Evolutionary conservation across 1,284 basidiomycete genomes (phyloP).

Genomic region (Mycocalia duriaeana): DNA sequence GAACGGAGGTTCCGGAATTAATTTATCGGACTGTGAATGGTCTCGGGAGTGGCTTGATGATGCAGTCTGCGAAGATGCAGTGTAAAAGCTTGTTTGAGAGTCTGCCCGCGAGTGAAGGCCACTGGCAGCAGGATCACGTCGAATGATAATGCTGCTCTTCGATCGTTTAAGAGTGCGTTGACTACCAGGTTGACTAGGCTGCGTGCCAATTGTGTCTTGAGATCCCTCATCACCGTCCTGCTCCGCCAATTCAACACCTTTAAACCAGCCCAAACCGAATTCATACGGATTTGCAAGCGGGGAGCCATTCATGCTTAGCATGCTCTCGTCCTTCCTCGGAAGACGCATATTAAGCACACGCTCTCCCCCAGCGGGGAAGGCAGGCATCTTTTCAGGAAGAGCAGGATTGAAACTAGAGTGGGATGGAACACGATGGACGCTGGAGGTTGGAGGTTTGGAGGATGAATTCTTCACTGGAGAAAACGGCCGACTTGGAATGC

Average conservation of each 20-base stretch:
- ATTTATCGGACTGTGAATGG: slow-evolving; percentile 34
- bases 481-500: slow-evolving; percentile 35
- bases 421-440: slow-evolving; percentile 50
- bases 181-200: slow-evolving; percentile 14
- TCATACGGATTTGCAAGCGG: slow-evolving; percentile 71
- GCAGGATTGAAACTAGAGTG: slow-evolving; percentile 65
- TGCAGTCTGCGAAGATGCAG: slow-evolving; percentile 29
- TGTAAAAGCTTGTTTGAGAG: slow-evolving; percentile 41
- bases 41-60: slow-evolving; percentile 41
- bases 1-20: slow-evolving; percentile 19
- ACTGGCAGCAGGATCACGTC: slow-evolving; percentile 46
- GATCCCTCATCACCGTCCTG: slow-evolving; percentile 27
- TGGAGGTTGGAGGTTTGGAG: slow-evolving; percentile 19
- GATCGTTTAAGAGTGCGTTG: slow-evolving; percentile 38
- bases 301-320: slow-evolving; percentile 74
- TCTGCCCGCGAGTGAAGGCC: slow-evolving; percentile 41
- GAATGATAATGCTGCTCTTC: slow-evolving; percentile 60
- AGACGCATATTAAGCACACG: slow-evolving; percentile 31
- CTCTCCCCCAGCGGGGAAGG: slow-evolving; percentile 39
- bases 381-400: slow-evolving; percentile 55
- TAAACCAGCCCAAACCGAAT: slow-evolving; percentile 49
- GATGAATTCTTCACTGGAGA: slow-evolving; percentile 45
- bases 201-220: slow-evolving; percentile 18
- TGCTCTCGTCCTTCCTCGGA: slow-evolving; percentile 63
- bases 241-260: slow-evolving; percentile 34